Base-by-base conservation (phyloP, 495 filamentous ascomycete species). In the Talaromyces borbonicus region DNA sequence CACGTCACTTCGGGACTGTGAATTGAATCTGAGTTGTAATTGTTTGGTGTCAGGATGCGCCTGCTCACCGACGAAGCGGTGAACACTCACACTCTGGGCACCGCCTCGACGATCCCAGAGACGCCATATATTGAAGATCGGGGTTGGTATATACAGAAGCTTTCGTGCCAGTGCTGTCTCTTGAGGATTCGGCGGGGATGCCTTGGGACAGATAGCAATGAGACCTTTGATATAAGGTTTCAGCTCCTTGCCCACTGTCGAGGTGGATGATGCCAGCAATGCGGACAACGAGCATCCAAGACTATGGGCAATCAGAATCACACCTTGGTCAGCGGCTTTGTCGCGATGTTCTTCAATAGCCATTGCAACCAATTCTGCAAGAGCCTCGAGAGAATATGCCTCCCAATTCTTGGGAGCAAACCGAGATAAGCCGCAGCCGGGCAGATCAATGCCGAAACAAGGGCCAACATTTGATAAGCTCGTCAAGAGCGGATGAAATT, bases 361-460 rank as follows among this genome's bases (percentile, higher is more conserved):
- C 1, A 69, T 70, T 27, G 75, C 78, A 8, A 95, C 65, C 11
- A 97, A 66, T 51, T 87, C 81, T 9, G 77, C 80, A 23, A 97
- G 65, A 9, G 83, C 81, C 35, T 86, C 79, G 6, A 81, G 79
- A 0, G 76, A 80, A 56, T 95, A 97, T 18, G 89, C 84, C 36
- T 78, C 71, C 87, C 88, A 94, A 22, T 69, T 56, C 1, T 68
- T 78, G 2, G 80, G 82, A 20, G 67, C 70, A 62, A 89, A 90
- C 9, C 71, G 67, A 6, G 88, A 95, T 5, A 78, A 63, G 23
- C 90, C 90, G 49, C 88, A 95, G 23, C 90, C 90, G 2, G 90
- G 90, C 1, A 95, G 67, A 60, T 97, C 90, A 47, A 96, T 82
- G 4, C 85, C 85, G 12, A 97, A 76, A 54, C 87, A 94, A n/a